phyloP scores from a whole-genome alignment of 108 stramenopile species.

The Stephanodiscus minutulus region DNA sequence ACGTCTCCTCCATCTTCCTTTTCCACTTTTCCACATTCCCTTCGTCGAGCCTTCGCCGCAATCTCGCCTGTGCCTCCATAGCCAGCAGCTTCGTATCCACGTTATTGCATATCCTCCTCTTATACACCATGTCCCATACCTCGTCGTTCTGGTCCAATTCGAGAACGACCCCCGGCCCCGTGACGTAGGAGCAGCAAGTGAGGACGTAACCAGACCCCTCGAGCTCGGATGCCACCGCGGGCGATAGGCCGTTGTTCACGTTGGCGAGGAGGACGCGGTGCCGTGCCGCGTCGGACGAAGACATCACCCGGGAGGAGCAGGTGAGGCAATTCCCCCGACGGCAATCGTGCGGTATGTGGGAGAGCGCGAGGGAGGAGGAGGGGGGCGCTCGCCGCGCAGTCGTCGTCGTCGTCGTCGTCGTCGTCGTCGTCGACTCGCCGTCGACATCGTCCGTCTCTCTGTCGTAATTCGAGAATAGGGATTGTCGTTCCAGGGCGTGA shows the following conservation, averaged over 20 bases:
- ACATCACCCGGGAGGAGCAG: conserved; percentile 48
- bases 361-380: conserved; percentile 41
- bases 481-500: conserved; percentile 50
- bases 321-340: conserved; percentile 80
- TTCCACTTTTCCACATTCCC: conserved; percentile 43
- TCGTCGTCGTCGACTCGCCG: background rate
- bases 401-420: background rate
- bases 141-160: conserved; percentile 57
- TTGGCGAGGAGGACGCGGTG: conserved; percentile 26
- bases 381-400: background rate
- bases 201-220: conserved; percentile 54
- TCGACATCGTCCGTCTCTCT: background rate
- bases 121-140: conserved; percentile 64
- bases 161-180: conserved; percentile 58
- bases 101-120: conserved; percentile 36
- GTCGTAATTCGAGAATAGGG: background rate
- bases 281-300: conserved; percentile 1
- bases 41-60: conserved; percentile 34
- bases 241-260: conserved; percentile 64
- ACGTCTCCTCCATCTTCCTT: conserved; percentile 27
- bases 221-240: conserved; percentile 46
- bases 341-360: conserved; percentile 68
- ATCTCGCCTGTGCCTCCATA: conserved; percentile 48
- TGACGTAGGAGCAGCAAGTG: conserved; percentile 63
- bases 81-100: conserved; percentile 37